These are phyloP conservation scores for Taxawa tesnikishii DNA, from an alignment of 2,329 filamentous ascomycete genomes.

Conservation along the genomic window DNA sequence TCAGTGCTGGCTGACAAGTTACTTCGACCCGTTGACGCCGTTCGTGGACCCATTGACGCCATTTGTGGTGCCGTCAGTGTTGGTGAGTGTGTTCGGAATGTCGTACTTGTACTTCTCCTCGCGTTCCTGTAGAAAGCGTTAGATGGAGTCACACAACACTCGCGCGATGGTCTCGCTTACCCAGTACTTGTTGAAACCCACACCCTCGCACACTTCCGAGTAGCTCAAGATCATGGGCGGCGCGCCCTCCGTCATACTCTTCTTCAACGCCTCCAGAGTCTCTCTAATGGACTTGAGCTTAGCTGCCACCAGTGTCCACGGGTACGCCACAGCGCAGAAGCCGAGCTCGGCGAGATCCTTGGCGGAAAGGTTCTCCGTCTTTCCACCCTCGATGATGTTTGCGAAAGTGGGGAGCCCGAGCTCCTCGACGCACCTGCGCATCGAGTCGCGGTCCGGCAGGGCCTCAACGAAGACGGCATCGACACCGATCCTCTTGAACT, in stretches of 20 bases:
- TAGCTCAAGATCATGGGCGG: conserved; percentile 33
- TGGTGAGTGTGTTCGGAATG: too few species aligned
- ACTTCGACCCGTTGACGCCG: too few species aligned
- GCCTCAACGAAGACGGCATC: conserved; percentile 36
- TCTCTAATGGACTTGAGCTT: conserved; percentile 28
- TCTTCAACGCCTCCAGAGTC: conserved; percentile 27
- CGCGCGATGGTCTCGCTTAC: too few species aligned
- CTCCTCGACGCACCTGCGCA: conserved; percentile 24
- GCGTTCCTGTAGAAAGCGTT: too few species aligned
- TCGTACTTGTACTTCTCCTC: too few species aligned
- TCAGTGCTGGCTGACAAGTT: too few species aligned
- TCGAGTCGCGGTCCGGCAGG: conserved; percentile 29
- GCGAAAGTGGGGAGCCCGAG: conserved; percentile 28
- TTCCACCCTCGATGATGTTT: conserved; percentile 33
- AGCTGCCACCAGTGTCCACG: conserved; percentile 32
- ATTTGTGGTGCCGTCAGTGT: too few species aligned
- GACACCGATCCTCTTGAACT: conserved; percentile 31
- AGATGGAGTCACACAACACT: too few species aligned
- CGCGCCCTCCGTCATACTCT: conserved; percentile 26
- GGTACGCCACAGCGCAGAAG: conserved; percentile 30
- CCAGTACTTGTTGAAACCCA: too few species aligned
- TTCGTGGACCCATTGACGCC: too few species aligned
- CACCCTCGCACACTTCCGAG: conserved; percentile 30
- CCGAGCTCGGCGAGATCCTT: conserved; percentile 27
- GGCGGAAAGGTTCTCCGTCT: conserved; percentile 28